Base-by-base conservation (phyloP, 441 rosid genomes). In the Arabidopsis lyrata region DNA sequence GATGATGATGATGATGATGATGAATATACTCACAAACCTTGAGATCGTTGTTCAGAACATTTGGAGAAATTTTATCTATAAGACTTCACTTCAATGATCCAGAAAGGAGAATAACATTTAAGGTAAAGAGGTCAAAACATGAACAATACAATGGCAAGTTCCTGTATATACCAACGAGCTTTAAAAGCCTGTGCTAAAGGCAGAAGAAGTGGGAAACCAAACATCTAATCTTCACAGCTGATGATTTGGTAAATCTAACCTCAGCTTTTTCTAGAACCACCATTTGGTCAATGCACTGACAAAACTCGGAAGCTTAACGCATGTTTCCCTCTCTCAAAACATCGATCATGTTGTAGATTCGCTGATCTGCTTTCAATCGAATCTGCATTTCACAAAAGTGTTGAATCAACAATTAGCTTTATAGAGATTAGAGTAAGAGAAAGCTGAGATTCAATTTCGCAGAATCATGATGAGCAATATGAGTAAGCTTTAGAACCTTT, bases 291-390 rank as follows among this genome's bases (percentile, higher is more conserved):
- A 35, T 2, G 56, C 74, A 24, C 52, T 7, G 49, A 58, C 63
- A 50, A 24, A 65, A 52, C 41, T 3, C 0, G 52, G 47, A 52
- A 72, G 42, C 16, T 81, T 52, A 94, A 66, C 95, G 87, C 97
- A 92, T 89, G 80, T 85, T 86, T 48, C 99, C 97, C 80, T 95
- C 97, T 58, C 84, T 80, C 82, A 92, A 81, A 35, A 95, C 95
- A 55, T 95, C 97, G n/a, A 95, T 90, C 99, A 95, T 92, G 60
- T 84, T 81, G 79, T 87, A 95, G 62, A 95, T 88, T 63, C 80
- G 78, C 76, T 92, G 84, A 20, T 90, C 89, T 39, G 94, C 90
- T 78, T 83, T 85, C 7, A 56, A 49, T 53, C 85, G 81, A 67
- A 90, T 76, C 94, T 89, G 87, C 75, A 49, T 10, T 69, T 15